phyloP scores from a whole-genome alignment of 75 land plant species.

The Cupressus sempervirens region DNA sequence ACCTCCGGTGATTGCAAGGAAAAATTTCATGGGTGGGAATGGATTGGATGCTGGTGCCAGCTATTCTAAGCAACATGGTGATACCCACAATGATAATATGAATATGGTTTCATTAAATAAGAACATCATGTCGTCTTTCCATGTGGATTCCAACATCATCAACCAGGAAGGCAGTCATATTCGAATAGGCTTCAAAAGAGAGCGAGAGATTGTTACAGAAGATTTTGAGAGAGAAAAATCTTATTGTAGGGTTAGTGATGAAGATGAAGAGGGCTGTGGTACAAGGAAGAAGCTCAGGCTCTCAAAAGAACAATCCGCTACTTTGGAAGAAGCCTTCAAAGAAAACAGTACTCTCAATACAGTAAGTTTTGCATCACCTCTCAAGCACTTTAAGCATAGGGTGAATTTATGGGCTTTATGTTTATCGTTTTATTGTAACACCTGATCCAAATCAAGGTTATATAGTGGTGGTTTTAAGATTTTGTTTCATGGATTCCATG shows the following conservation, averaged over 20 bases:
- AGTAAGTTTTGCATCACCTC: slow-evolving; percentile 15
- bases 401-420: background rate
- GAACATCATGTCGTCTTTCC: slow-evolving; percentile 37
- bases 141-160: slow-evolving; percentile 15
- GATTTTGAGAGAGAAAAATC: slow-evolving; percentile 9
- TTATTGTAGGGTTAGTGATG: slow-evolving; percentile 38
- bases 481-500: no score
- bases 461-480: no score
- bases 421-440: background rate
- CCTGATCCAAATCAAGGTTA: background rate
- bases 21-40: background rate
- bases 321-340: slow-evolving; percentile 67
- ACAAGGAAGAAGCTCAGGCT: slow-evolving; percentile 67
- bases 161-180: background rate
- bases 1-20: background rate
- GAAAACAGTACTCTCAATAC: slow-evolving; percentile 71
- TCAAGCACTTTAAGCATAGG: background rate
- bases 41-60: background rate
- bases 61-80: background rate
- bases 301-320: slow-evolving; percentile 66
- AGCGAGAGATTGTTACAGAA: slow-evolving; percentile 7
- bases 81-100: background rate
- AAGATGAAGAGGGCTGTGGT: slow-evolving; percentile 32
- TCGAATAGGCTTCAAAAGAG: slow-evolving; percentile 19
- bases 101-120: slow-evolving; percentile 18